A percentile compares a stretch with the other conserved stretches of the same genome.
Evolutionary conservation across 495 filamentous ascomycete genomes (phyloP).

Genomic region (Annulohypoxylon bovei): DNA sequence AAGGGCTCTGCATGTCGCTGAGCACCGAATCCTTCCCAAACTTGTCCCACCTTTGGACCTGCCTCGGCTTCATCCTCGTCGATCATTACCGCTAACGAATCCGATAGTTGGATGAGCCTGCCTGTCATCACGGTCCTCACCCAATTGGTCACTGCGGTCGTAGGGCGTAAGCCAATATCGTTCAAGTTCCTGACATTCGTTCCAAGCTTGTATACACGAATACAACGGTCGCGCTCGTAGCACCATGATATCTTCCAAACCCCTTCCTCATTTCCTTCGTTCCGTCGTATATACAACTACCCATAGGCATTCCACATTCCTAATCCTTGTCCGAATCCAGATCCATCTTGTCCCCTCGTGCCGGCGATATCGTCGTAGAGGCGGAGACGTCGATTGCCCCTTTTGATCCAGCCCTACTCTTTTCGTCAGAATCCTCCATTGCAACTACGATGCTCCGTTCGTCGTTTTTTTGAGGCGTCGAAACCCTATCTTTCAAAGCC

Average conservation of each 20-base stretch:
- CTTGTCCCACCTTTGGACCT: neutral
- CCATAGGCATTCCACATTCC: slow-evolving; percentile 11
- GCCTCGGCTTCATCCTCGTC: slow-evolving; percentile 13
- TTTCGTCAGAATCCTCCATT: slow-evolving; percentile 64
- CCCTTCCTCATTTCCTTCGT: slow-evolving; percentile 16
- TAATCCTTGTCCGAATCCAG: slow-evolving; percentile 43
- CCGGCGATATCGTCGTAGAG: slow-evolving; percentile 8
- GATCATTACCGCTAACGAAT: slow-evolving; percentile 9
- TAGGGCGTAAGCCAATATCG: slow-evolving; percentile 1
- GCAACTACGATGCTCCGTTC: slow-evolving; percentile 65
- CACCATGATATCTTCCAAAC: slow-evolving; percentile 26
- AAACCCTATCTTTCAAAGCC: slow-evolving; percentile 65
- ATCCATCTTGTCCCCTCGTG: slow-evolving; percentile 39
- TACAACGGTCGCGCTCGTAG: slow-evolving; percentile 19
- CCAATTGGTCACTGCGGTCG: slow-evolving; percentile 5
- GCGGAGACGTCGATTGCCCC: slow-evolving; percentile 7
- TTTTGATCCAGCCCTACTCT: slow-evolving; percentile 54
- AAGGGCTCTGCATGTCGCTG: slow-evolving; percentile 4
- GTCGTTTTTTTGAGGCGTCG: slow-evolving; percentile 58
- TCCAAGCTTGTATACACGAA: slow-evolving; percentile 31
- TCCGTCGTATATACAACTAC: slow-evolving; percentile 30
- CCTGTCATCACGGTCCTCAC: slow-evolving; percentile 3
- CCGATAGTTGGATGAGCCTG: neutral
- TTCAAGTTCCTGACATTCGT: slow-evolving; percentile 15
- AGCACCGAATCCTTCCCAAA: slow-evolving; percentile 8